Percentiles rank a stretch among this genome's conserved stretches.
Evolutionary conservation across 441 rosid genomes (phyloP).

Genomic region (Monsonia emarginata): DNA sequence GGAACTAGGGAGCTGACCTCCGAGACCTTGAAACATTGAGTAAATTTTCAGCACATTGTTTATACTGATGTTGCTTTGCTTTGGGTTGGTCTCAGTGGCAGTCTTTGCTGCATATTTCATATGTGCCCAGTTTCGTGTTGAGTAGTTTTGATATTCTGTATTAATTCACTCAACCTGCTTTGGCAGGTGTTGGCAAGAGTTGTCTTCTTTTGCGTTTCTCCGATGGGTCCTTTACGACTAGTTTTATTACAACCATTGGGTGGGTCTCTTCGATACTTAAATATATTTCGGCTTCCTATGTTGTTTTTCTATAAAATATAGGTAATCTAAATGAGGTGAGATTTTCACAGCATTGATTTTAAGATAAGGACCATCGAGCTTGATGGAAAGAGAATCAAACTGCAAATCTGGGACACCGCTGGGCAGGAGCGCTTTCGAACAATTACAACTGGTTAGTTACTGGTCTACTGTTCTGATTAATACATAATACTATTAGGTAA

Average conservation of each 20-base stretch:
- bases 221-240: conserved; percentile 93
- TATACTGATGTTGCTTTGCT: too few relatives aligned
- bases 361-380: conserved; percentile 95
- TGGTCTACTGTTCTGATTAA: background rate
- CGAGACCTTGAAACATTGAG: too few relatives aligned
- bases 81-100: too few relatives aligned
- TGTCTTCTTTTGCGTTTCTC: conserved; percentile 97
- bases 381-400: conserved; percentile 85
- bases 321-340: too few relatives aligned
- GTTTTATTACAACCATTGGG: conserved; percentile 96
- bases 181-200: conserved; percentile 93
- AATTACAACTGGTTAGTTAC: conserved; percentile 74
- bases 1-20: too few relatives aligned
- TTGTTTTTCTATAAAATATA: background rate
- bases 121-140: too few relatives aligned
- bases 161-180: too few relatives aligned
- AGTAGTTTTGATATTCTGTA: too few relatives aligned
- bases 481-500: background rate
- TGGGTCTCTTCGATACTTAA: conserved; percentile 27
- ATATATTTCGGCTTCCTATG: background rate
- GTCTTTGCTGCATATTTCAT: too few relatives aligned
- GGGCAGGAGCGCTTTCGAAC: conserved; percentile 97
- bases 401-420: conserved; percentile 98
- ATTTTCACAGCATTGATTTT: conserved; percentile 91
- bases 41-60: too few relatives aligned